These are phyloP conservation scores for Spongospora subterranea DNA, from an alignment of 208 protist genomes.

Conservation along the genomic window DNA sequence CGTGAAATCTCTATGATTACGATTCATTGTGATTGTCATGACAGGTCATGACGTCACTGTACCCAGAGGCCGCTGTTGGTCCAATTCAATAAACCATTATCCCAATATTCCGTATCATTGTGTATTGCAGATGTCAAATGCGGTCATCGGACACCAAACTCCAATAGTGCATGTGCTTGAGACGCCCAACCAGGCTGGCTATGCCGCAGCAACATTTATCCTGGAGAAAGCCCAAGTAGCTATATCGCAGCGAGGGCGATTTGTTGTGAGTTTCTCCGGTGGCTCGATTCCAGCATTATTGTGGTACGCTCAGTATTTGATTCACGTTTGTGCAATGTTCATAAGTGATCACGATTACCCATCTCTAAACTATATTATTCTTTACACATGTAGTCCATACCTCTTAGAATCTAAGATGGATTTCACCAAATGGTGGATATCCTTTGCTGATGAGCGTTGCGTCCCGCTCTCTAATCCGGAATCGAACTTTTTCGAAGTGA, in stretches of 20 bases:
- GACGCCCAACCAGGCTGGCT: not conserved
- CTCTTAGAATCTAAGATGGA: slow-evolving; percentile 9
- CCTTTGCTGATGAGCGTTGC: slow-evolving; percentile 72
- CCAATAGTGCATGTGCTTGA: not conserved
- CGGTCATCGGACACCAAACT: too few relatives aligned
- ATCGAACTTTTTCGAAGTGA: slow-evolving; percentile 64
- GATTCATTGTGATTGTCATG: too few relatives aligned
- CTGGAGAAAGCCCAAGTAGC: not conserved
- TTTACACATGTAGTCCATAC: not conserved
- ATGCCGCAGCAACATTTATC: not conserved
- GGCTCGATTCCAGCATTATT: slow-evolving; percentile 71
- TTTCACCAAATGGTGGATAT: slow-evolving; percentile 66
- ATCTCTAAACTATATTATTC: too few relatives aligned
- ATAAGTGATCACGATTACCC: too few relatives aligned
- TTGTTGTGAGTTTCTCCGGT: slow-evolving; percentile 71
- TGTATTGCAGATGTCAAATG: too few relatives aligned
- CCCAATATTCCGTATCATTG: too few relatives aligned
- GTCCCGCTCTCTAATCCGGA: slow-evolving; percentile 68
- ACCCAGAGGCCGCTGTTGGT: too few relatives aligned
- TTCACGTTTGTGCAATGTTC: slow-evolving; percentile 20
- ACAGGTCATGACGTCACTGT: too few relatives aligned
- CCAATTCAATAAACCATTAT: too few relatives aligned
- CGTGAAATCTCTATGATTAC: too few relatives aligned
- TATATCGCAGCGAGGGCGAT: slow-evolving; percentile 40
- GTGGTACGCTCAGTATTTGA: not conserved